phyloP scores from a whole-genome alignment of 352 stramenopile genomes.

The Pythium grandisporangium region DNA sequence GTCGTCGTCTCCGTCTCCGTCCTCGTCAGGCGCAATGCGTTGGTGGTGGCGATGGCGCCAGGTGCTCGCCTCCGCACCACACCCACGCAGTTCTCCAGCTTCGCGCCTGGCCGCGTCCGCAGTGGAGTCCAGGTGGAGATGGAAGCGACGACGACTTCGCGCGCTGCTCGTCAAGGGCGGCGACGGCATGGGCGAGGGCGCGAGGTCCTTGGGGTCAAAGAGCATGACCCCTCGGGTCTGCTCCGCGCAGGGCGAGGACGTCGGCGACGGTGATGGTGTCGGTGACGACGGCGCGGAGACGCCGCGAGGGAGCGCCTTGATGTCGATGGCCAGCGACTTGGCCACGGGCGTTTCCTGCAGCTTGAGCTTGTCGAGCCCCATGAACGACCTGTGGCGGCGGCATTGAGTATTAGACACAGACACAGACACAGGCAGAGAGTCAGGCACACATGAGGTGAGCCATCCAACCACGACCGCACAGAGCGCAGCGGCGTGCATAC shows the following conservation, averaged over 20 bases:
- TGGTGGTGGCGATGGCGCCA: constrained; percentile 1
- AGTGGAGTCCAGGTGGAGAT: background rate
- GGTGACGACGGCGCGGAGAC: too few relatives aligned
- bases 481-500: too few relatives aligned
- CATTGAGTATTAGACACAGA: too few relatives aligned
- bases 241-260: too few relatives aligned
- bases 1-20: background rate
- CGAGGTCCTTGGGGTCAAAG: constrained; percentile 8
- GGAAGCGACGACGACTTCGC: too few relatives aligned
- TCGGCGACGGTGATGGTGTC: constrained; percentile 8
- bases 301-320: too few relatives aligned
- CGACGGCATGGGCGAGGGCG: background rate
- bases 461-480: too few relatives aligned
- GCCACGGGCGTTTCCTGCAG: background rate
- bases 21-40: constrained; percentile 1
- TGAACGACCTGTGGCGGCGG: constrained; percentile 5
- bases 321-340: too few relatives aligned
- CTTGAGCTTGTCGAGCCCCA: background rate
- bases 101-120: too few relatives aligned
- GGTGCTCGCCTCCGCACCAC: background rate
- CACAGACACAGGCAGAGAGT: too few relatives aligned
- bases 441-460: too few relatives aligned
- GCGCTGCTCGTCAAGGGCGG: background rate
- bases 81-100: too few relatives aligned
- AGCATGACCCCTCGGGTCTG: constrained; percentile 12